Percentiles rank a stretch among this genome's conserved stretches.
phyloP scores from a whole-genome alignment of 2,329 filamentous ascomycete species.

The Calonectria henricotiae region DNA sequence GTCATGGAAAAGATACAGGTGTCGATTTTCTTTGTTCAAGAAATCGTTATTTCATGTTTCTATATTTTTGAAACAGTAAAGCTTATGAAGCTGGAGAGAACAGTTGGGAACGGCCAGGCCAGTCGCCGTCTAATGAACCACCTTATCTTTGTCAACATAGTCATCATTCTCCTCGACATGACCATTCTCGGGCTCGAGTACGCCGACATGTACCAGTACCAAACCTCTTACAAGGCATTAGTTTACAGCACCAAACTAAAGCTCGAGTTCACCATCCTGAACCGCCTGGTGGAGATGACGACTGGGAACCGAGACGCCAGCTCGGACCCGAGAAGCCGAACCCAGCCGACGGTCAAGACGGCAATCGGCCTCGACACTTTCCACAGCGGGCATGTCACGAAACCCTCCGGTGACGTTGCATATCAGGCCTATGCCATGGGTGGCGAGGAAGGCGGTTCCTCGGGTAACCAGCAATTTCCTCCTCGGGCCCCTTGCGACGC shows the following conservation, averaged over 20 bases:
- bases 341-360: constrained; percentile 36
- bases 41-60: constrained; percentile 68
- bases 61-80: constrained; percentile 71
- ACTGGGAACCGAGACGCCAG: constrained; percentile 50
- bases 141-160: constrained; percentile 63
- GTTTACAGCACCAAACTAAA: constrained; percentile 62
- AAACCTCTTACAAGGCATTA: constrained; percentile 59
- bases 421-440: constrained; percentile 50
- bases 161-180: constrained; percentile 66
- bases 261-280: constrained; percentile 61
- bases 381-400: constrained; percentile 37
- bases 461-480: neutral
- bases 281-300: constrained; percentile 58
- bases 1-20: constrained; percentile 72
- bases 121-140: constrained; percentile 56
- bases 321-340: constrained; percentile 48
- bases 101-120: constrained; percentile 46
- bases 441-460: constrained; percentile 39
- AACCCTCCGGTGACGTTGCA: constrained; percentile 39
- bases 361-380: constrained; percentile 48
- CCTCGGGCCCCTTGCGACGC: constrained; percentile 31
- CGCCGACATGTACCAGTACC: constrained; percentile 57
- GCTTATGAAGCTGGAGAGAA: constrained; percentile 64
- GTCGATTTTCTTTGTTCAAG: constrained; percentile 71
- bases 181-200: constrained; percentile 60